Conservation (phyloP, 2,329 filamentous ascomycete species). For the Fusarium stilboides region DNA sequence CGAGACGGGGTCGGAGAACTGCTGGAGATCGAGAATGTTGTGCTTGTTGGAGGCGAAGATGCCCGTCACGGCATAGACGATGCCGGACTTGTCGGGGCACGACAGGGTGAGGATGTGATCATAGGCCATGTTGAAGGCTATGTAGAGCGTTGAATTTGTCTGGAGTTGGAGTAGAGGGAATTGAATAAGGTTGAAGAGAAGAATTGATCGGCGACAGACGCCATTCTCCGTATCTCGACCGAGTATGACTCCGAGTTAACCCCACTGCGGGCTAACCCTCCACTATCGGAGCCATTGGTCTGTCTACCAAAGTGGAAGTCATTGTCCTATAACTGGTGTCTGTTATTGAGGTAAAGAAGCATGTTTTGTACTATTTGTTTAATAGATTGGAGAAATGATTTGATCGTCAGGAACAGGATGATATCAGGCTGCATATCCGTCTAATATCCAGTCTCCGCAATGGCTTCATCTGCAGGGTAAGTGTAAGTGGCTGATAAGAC, state of each 20-base stretch:
- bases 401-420: conserved; percentile 8
- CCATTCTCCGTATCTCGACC: conserved; percentile 18
- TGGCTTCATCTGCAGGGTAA: conserved; percentile 24
- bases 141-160: conserved; percentile 1
- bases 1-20: conserved; percentile 83
- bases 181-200: conserved; percentile 16
- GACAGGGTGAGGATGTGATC: conserved; percentile 85
- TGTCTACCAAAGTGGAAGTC: too few species aligned
- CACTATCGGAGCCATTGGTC: conserved; percentile 31
- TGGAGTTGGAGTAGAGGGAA: not conserved
- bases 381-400: not conserved
- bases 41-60: conserved; percentile 80
- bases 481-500: not conserved
- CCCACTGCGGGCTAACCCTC: conserved; percentile 51
- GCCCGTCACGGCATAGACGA: conserved; percentile 87
- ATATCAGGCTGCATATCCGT: conserved; percentile 10
- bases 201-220: conserved; percentile 9
- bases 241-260: conserved; percentile 44
- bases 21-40: conserved; percentile 88
- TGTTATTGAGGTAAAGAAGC: too few species aligned
- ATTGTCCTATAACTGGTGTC: too few species aligned
- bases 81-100: conserved; percentile 87
- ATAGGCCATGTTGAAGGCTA: conserved; percentile 57
- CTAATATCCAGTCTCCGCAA: conserved; percentile 28
- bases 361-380: not conserved